phyloP scores from a whole-genome alignment of 305 asterid species.

The Fraxinus platypoda region DNA sequence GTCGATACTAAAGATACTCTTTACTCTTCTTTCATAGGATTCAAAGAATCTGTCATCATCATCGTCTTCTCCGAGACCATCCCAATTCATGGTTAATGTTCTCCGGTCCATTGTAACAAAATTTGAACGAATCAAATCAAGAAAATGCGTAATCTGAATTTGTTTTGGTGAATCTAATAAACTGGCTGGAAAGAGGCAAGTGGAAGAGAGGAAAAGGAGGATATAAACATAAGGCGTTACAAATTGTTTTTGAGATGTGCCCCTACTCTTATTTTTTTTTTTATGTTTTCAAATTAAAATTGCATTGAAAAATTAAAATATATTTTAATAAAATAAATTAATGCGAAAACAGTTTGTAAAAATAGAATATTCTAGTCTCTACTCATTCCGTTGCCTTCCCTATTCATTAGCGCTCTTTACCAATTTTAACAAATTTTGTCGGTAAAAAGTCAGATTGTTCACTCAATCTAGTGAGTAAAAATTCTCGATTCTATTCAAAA shows the following conservation, averaged over 20 bases:
- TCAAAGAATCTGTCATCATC: slow-evolving; percentile 75
- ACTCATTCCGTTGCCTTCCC: too few species aligned
- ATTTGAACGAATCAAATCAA: not conserved
- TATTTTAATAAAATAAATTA: too few species aligned
- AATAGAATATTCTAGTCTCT: too few species aligned
- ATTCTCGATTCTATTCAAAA: too few species aligned
- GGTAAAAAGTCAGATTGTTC: not conserved
- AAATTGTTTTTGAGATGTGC: not conserved
- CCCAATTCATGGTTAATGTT: slow-evolving; percentile 89
- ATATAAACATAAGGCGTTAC: slow-evolving; percentile 18
- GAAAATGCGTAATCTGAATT: not conserved
- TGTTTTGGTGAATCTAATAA: not conserved
- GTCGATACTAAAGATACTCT: slow-evolving; percentile 45
- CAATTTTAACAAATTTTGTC: not conserved
- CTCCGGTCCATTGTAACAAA: slow-evolving; percentile 65
- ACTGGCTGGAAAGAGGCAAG: slow-evolving; percentile 29
- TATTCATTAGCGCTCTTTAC: not conserved
- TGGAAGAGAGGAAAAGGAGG: slow-evolving; percentile 64
- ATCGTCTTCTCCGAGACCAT: slow-evolving; percentile 60
- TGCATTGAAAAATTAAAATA: too few species aligned
- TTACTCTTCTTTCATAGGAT: slow-evolving; percentile 40
- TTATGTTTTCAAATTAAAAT: too few species aligned
- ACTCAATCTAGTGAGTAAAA: too few species aligned
- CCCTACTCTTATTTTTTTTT: too few species aligned
- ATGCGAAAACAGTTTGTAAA: too few species aligned